Conservation (phyloP, 2,329 filamentous ascomycete species). For the Waltergamsia citrina region DNA sequence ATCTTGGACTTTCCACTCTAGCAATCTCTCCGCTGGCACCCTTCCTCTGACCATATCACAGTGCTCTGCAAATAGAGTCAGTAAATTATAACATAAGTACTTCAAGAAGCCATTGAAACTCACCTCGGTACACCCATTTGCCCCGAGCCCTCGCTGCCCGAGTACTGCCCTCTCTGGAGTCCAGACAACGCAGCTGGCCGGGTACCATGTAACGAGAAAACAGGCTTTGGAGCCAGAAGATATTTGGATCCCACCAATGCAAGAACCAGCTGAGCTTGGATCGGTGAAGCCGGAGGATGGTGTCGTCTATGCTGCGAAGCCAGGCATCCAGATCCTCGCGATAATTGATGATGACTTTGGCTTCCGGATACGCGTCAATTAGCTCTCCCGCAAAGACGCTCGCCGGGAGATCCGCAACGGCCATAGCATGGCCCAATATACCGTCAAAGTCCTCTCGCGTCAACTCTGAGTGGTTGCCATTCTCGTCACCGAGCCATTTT, state of each 20-base stretch:
- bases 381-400: slow-evolving; percentile 30
- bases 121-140: slow-evolving; percentile 15
- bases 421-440: slow-evolving; percentile 14
- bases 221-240: slow-evolving; percentile 21
- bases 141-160: slow-evolving; percentile 16
- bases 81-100: background rate
- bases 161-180: slow-evolving; percentile 11
- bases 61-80: slow-evolving; percentile 15
- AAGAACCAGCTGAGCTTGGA: slow-evolving; percentile 8
- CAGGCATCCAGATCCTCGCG: slow-evolving; percentile 28
- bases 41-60: slow-evolving; percentile 20
- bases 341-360: slow-evolving; percentile 34
- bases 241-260: slow-evolving; percentile 15
- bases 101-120: slow-evolving; percentile 4
- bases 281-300: slow-evolving; percentile 10
- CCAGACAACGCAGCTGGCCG: slow-evolving; percentile 16
- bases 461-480: slow-evolving; percentile 6
- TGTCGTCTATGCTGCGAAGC: slow-evolving; percentile 20
- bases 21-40: slow-evolving; percentile 15
- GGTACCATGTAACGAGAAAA: slow-evolving; percentile 18
- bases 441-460: slow-evolving; percentile 13
- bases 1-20: slow-evolving; percentile 26
- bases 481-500: slow-evolving; percentile 12
- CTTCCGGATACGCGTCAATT: slow-evolving; percentile 35
- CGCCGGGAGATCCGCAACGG: slow-evolving; percentile 29